These are phyloP conservation scores for Eucalyptus marginata DNA, from an alignment of 345 rosid genomes.

Conservation along the genomic window DNA sequence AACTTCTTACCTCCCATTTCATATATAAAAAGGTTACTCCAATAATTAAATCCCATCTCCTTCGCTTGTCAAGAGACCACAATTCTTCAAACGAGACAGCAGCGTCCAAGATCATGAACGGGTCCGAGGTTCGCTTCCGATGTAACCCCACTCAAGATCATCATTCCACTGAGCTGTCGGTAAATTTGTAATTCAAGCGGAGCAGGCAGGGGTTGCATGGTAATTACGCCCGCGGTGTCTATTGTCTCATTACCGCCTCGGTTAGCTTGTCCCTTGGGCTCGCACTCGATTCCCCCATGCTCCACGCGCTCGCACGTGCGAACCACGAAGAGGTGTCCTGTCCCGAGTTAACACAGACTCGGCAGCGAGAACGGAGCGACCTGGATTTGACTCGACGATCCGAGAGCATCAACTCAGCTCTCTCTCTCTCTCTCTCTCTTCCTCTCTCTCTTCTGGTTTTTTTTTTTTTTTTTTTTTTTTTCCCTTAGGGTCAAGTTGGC, in stretches of 20 bases:
- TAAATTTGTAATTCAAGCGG: background rate
- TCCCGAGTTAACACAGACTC: background rate
- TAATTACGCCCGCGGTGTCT: background rate
- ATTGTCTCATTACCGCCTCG: background rate
- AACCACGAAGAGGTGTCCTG: background rate
- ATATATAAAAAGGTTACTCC: too few species aligned
- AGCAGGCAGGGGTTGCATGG: background rate
- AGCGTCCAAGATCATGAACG: background rate
- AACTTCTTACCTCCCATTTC: too few species aligned
- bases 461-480: background rate
- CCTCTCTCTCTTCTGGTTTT: background rate
- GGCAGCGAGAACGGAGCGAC: background rate
- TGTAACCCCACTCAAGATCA: fast-evolving
- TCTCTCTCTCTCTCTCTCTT: background rate
- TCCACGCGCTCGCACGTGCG: background rate
- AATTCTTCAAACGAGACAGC: background rate
- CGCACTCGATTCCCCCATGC: background rate
- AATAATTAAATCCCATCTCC: too few species aligned
- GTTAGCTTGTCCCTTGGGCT: background rate
- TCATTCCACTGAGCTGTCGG: background rate
- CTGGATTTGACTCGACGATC: background rate
- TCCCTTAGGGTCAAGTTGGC: conserved; percentile 1
- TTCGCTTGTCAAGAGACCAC: background rate
- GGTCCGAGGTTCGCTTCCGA: background rate
- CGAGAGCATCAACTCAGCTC: background rate